A percentile compares a stretch with the other conserved stretches of the same genome.
phyloP scores from a whole-genome alignment of 140 eudicot species.

The Cichorium intybus region DNA sequence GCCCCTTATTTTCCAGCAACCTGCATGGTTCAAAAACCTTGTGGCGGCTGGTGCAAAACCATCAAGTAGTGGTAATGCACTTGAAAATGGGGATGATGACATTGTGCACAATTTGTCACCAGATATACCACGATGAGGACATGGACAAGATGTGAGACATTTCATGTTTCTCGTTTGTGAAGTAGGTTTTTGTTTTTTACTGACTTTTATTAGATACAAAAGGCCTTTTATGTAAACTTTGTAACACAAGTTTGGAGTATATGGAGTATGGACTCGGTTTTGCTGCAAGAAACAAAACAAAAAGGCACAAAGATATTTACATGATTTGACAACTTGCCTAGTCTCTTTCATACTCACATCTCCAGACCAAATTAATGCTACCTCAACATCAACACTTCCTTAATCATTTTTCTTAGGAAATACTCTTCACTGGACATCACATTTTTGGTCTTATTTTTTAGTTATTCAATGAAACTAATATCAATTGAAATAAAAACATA shows the following conservation, averaged over 20 bases:
- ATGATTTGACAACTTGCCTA: too few species aligned
- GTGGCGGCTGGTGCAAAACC: conserved; percentile 68
- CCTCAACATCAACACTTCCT: too few species aligned
- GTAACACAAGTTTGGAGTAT: conserved; percentile 12
- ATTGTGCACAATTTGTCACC: conserved; percentile 24
- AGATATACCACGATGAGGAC: conserved; percentile 28
- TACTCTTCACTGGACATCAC: too few species aligned
- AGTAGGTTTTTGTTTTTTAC: conserved; percentile 7
- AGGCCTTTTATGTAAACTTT: neutral
- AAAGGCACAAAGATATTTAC: too few species aligned
- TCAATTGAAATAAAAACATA: too few species aligned
- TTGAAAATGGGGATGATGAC: conserved; percentile 35
- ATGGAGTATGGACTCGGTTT: too few species aligned
- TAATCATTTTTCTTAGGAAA: too few species aligned
- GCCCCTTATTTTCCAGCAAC: conserved; percentile 48
- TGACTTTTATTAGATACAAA: neutral
- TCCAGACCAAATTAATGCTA: too few species aligned
- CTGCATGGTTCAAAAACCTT: conserved; percentile 65
- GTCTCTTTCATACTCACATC: too few species aligned
- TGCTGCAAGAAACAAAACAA: too few species aligned
- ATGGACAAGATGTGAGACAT: neutral
- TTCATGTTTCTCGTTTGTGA: conserved; percentile 18
- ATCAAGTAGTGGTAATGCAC: conserved; percentile 41
- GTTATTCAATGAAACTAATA: too few species aligned
- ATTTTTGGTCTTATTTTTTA: too few species aligned